These are phyloP conservation scores for Naganishia vishniacii DNA, from an alignment of 768 basidiomycete genomes.

Conservation along the genomic window DNA sequence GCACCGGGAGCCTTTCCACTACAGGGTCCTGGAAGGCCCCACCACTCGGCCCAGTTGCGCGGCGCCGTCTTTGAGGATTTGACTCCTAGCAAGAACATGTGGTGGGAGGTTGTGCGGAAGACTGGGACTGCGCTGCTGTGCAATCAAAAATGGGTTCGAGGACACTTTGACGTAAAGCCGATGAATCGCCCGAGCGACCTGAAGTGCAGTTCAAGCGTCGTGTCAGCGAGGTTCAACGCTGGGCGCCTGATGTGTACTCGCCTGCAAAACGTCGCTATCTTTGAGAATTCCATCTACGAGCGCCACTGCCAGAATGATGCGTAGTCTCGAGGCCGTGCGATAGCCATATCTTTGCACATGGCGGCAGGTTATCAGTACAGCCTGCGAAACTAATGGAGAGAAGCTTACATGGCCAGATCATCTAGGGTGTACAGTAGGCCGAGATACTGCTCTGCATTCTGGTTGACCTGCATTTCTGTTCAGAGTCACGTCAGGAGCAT, in stretches of 20 bases:
- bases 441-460: slow-evolving; percentile 42
- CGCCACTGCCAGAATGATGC: slow-evolving; percentile 44
- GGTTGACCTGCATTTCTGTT: slow-evolving; percentile 5
- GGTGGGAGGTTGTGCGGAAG: not conserved
- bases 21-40: no score
- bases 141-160: slow-evolving; percentile 41
- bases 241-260: slow-evolving; percentile 23
- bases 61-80: no score
- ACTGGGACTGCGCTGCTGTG: slow-evolving; percentile 4
- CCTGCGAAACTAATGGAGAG: no score
- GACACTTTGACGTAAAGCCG: slow-evolving; percentile 37
- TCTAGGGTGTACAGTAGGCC: slow-evolving; percentile 48
- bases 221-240: not conserved
- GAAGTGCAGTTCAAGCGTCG: not conserved
- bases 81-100: slow-evolving; percentile 5
- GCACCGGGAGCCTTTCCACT: no score
- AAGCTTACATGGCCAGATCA: slow-evolving; percentile 48
- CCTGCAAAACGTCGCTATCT: slow-evolving; percentile 45
- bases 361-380: not conserved
- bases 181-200: slow-evolving; percentile 46
- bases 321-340: slow-evolving; percentile 40
- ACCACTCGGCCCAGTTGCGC: no score
- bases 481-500: not conserved
- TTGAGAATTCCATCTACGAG: slow-evolving; percentile 47
- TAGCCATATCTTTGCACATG: slow-evolving; percentile 41